Evolutionary conservation across 495 filamentous ascomycete species (phyloP), one percentile per base, ranked within the genome.

Genomic region (Neurospora sp.): DNA sequence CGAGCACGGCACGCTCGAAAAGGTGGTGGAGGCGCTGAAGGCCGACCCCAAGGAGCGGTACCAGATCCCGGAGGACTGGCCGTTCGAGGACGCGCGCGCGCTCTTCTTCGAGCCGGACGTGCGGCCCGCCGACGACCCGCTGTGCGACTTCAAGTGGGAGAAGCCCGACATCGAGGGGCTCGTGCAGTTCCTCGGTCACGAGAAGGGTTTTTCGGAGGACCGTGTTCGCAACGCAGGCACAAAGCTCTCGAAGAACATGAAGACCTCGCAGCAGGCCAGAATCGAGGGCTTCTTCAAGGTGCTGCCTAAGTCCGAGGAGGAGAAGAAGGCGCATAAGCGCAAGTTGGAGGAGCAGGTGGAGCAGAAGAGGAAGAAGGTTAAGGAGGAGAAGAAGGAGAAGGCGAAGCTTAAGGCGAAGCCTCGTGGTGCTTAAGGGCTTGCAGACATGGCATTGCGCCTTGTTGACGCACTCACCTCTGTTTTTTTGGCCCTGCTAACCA

Each of bases 241-340:
- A 1, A 88, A 92, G 42, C 84, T 99, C 48, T 86, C 89, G 78
- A 99, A 98, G 86, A 94, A 92, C 73, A 83, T 96, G 71, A 98
- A 97, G 86, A 90, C 86, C 37, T 89, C 90, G 16, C 96, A 98
- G 81, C 96, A 99, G 81, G 89, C 92, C 5, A 89, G 96, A 38
- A 82, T 99, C n/a, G 94, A 97, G 78, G 95, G 97, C 16, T 99
- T 99, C 84, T 99, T 99, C 88, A 97, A 97, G 83, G 90, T 93
- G 14, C 81, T 97, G n/a, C 92, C 92, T 66, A 94, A 92, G 84
- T 93, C 94, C 4, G 91, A 93, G 14, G 91, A 90, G 71, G 91
- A 98, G 83, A 90, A 94, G 77, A 90, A 89, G 71, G 88, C 75
- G 54, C 83, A 97, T 77, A 98, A 99, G 88, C 88, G 96, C 78